Evolutionary conservation across 805 yeast genomes (phyloP), one percentile per base, ranked within the genome.

Genomic region (Priceomyces castillae): DNA sequence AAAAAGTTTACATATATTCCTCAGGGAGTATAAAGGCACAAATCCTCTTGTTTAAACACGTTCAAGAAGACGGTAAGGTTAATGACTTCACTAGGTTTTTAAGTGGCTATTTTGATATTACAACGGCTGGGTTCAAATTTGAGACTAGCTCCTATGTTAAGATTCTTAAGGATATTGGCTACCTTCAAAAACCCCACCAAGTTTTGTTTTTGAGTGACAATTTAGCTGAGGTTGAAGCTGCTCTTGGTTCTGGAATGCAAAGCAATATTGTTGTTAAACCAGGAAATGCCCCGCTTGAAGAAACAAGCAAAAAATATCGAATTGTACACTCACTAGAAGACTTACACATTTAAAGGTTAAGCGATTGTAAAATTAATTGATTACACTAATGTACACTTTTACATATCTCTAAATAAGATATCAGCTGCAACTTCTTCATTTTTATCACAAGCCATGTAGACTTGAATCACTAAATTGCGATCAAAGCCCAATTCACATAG

Each of bases 371-470:
- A 30, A 19, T 33, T 39, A 30, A 7, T 18, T 15, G 22, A 37
- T 19, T 33, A 46, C 22, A 40, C 49, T 47, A 50, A 20, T 44
- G 41, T 48, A 45, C 49, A 47, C 39, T 28, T 47, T 54, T 60
- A 65, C 59, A 63, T 61, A 60, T 70, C 75, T 49, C 75, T 68
- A 56, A 94, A 86, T 54, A 94, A 74, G 59, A 89, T 80, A 69
- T 94, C 94, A 17, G 98, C 99, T 34, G 99, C 90, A 57, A 88
- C 78, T 71, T 92, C 97, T 71, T 94, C 99, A 67, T 94, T 89
- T 70, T 90, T 92, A 59, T 94, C 99, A 67, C 99, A 94, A 34
- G 98, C 98, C 76, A 94, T 83, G 70, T 88, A 94, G 23, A 95
- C 96, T 71, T 90, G 96, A 47, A 90, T 80, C 36, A 87, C 99